Evolutionary conservation across 1,139 yeast species (phyloP).

Genomic region (Lodderomyces metapsilosis): DNA sequence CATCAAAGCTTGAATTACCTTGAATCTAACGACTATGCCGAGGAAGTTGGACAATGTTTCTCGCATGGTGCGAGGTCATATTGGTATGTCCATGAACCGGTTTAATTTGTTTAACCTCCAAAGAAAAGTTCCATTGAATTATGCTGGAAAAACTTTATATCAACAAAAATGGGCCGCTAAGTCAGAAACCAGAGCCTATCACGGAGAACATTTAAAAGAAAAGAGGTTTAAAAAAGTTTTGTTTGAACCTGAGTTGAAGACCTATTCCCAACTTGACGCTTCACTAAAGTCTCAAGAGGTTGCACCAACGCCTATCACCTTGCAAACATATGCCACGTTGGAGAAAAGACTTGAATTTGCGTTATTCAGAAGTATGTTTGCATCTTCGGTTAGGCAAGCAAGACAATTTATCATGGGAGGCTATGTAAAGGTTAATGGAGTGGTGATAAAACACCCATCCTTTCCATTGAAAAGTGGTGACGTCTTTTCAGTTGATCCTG

Average conservation of each 20-base stretch:
- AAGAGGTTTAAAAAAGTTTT: conserved; percentile 65
- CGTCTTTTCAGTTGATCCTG: conserved; percentile 81
- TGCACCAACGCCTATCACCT: conserved; percentile 71
- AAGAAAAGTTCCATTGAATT: conserved; percentile 58
- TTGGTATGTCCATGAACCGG: conserved; percentile 92
- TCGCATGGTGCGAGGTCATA: conserved; percentile 66
- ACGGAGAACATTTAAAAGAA: conserved; percentile 92
- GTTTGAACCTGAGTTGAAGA: conserved; percentile 72
- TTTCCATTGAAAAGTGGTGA: conserved; percentile 83
- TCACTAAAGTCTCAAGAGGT: conserved; percentile 61
- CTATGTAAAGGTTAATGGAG: conserved; percentile 83
- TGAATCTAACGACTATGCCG: too few relatives aligned
- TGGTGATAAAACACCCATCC: conserved; percentile 73
- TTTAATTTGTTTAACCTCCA: conserved; percentile 84
- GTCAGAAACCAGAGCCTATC: conserved; percentile 90
- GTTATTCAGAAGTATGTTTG: conserved; percentile 87
- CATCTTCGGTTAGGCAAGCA: conserved; percentile 92
- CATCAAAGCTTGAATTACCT: neutral
- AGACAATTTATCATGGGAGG: conserved; percentile 84
- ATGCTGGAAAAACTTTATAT: conserved; percentile 60
- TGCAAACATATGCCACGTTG: conserved; percentile 85
- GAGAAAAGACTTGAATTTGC: conserved; percentile 92
- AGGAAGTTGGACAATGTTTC: conserved; percentile 58
- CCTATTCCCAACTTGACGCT: conserved; percentile 83
- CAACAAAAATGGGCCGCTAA: conserved; percentile 94